Evolutionary conservation across 2,329 filamentous ascomycete genomes (phyloP).

Genomic region (Paraconiothyrium sp.): DNA sequence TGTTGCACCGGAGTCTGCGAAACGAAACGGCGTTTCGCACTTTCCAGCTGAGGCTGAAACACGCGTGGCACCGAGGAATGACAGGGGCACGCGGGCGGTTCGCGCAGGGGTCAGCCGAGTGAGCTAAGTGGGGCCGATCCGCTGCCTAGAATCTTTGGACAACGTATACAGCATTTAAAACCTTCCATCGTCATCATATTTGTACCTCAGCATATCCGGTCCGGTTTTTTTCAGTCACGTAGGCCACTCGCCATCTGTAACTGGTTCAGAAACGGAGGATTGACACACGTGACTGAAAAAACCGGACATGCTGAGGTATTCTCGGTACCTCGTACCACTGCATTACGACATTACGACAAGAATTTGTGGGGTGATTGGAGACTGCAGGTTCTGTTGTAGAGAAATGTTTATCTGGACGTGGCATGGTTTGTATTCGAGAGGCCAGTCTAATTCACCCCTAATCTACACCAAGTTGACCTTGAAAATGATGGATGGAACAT

Average conservation of each 20-base stretch:
- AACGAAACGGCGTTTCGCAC: conserved; percentile 3
- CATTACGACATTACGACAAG: no score
- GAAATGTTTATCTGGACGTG: neutral
- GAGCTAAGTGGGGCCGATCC: neutral
- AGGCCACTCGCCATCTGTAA: no score
- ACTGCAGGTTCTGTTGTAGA: neutral
- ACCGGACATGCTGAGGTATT: no score
- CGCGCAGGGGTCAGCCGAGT: conserved; percentile 3
- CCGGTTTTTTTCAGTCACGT: no score
- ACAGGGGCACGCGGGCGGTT: conserved; percentile 2
- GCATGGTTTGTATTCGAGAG: neutral
- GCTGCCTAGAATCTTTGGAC: neutral
- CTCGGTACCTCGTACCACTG: no score
- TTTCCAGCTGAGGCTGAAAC: conserved; percentile 9
- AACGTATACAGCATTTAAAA: no score
- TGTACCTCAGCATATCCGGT: no score
- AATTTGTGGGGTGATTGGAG: no score
- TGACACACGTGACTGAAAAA: no score
- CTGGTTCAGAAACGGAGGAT: no score
- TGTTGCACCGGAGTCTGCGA: neutral
- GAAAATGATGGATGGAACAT: conserved; percentile 14
- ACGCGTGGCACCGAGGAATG: neutral
- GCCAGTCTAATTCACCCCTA: neutral
- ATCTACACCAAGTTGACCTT: conserved; percentile 11
- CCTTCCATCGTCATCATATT: no score